phyloP scores from a whole-genome alignment of 768 basidiomycete genomes.

The Antrodiella citrinella region DNA sequence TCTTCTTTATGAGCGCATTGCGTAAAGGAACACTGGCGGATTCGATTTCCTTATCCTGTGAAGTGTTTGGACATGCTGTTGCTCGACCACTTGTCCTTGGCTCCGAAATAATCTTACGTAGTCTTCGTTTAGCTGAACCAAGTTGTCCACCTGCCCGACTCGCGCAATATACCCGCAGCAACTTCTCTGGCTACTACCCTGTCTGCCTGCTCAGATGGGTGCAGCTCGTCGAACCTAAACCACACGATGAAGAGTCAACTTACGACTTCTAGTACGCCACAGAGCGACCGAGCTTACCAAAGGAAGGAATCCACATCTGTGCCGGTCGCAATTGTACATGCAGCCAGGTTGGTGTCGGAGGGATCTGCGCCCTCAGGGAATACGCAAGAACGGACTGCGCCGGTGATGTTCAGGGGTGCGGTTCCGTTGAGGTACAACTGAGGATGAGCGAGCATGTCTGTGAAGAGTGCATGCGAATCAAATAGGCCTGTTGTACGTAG shows the following conservation, averaged over 20 bases:
- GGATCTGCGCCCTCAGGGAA: slow-evolving; percentile 19
- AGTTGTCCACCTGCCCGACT: slow-evolving; percentile 4
- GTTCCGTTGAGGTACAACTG: slow-evolving; percentile 52
- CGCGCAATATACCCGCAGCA: slow-evolving; percentile 15
- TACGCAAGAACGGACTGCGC: slow-evolving; percentile 39
- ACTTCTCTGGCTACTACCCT: slow-evolving; percentile 49
- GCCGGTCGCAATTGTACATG: slow-evolving; percentile 30
- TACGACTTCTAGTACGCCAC: not conserved
- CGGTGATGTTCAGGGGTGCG: slow-evolving; percentile 48
- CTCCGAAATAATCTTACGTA: too few species aligned
- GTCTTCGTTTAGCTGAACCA: slow-evolving; percentile 10
- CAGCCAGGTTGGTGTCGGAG: slow-evolving; percentile 12
- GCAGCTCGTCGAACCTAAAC: slow-evolving; percentile 44
- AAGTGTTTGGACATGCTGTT: too few species aligned
- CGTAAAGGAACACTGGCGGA: not conserved
- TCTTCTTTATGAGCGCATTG: not conserved
- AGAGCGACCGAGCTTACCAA: slow-evolving; percentile 30
- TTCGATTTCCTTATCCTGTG: too few species aligned
- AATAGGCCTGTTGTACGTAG: slow-evolving; percentile 37
- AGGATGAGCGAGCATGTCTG: slow-evolving; percentile 48
- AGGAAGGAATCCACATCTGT: slow-evolving; percentile 46
- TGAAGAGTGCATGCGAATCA: slow-evolving; percentile 51
- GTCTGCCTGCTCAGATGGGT: slow-evolving; percentile 52
- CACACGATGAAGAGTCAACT: not conserved
- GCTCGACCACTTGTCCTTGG: too few species aligned